Base-by-base conservation (phyloP, 1,284 basidiomycete species). In the Calocybe gambosa region DNA sequence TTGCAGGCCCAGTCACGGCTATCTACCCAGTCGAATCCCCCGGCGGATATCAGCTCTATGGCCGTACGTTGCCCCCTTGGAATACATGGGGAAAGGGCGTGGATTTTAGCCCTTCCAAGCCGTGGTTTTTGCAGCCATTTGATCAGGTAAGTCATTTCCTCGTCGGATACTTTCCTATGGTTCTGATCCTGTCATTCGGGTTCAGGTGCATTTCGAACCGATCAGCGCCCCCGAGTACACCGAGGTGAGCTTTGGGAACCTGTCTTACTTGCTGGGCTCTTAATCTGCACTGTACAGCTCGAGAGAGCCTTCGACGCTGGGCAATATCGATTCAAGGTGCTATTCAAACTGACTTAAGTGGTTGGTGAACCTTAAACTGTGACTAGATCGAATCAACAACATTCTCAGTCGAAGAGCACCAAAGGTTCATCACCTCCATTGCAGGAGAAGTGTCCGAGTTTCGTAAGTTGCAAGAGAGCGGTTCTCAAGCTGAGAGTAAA, bases 61-160 rank as follows among this genome's bases (percentile, higher is more conserved):
- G 52, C 10, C 52, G 49, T 13, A 77, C 80, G 1, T 58, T 83
- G 1, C 75, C 82, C 2, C 65, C 73, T 0, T 84, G 81, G 80
- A 71, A 79, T 42, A 74, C 79, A 0, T 82, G 78, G 78, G 77
- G 79, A 0, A 74, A 67, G 36, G 79, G 77, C 0, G 43, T 53
- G 0, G 64, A 75, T 49, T 82, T 82, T 50, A 49, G 50, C 8
- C 52, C 65, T 0, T 68, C 72, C 1, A 65, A 63, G 33, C 85
- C 82, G 1, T 85, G 81, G 79, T 56, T 86, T 1, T 62, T 86
- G 10, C 60, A 70, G 13, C 73, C 78, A 1, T 88, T 88, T 54
- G 83, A 87, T 57, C 78, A 83, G 58, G 77, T 82, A 35, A 39
- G 57, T 31, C 28, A 26, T n/a, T n/a, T n/a, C 33, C 33, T 35